Evolutionary conservation across 2,329 filamentous ascomycete genomes (phyloP).

Genomic region (Aureobasidium sp.): DNA sequence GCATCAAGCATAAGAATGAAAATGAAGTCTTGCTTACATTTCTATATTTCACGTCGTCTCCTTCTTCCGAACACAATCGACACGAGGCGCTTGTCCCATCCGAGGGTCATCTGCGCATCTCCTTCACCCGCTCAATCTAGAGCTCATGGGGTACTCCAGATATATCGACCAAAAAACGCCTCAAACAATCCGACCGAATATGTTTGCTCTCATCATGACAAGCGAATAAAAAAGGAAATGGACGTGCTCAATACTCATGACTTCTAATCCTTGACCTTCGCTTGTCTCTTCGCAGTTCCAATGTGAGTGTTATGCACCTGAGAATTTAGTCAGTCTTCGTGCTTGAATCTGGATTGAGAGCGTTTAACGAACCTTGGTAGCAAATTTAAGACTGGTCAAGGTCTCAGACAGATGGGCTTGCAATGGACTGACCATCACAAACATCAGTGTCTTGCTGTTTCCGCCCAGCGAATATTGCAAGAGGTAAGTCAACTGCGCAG

Average conservation of each 20-base stretch:
- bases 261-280: constrained; percentile 44
- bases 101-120: background rate
- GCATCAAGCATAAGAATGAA: background rate
- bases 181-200: background rate
- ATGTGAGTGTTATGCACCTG: constrained; percentile 85
- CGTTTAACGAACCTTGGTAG: constrained; percentile 65
- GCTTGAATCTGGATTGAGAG: background rate
- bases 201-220: background rate
- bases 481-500: constrained; percentile 68
- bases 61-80: background rate
- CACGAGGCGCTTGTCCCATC: background rate
- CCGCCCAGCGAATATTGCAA: constrained; percentile 91
- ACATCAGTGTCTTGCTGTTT: constrained; percentile 94
- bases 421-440: constrained; percentile 93
- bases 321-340: background rate
- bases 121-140: background rate
- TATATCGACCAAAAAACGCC: background rate
- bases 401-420: constrained; percentile 89
- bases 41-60: background rate
- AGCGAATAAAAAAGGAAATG: background rate
- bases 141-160: constrained; percentile 1
- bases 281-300: constrained; percentile 72
- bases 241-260: background rate
- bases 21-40: constrained; percentile 8
- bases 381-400: constrained; percentile 88